phyloP scores from a whole-genome alignment of 2,329 filamentous ascomycete genomes.

The Emericellopsis atlantica region DNA sequence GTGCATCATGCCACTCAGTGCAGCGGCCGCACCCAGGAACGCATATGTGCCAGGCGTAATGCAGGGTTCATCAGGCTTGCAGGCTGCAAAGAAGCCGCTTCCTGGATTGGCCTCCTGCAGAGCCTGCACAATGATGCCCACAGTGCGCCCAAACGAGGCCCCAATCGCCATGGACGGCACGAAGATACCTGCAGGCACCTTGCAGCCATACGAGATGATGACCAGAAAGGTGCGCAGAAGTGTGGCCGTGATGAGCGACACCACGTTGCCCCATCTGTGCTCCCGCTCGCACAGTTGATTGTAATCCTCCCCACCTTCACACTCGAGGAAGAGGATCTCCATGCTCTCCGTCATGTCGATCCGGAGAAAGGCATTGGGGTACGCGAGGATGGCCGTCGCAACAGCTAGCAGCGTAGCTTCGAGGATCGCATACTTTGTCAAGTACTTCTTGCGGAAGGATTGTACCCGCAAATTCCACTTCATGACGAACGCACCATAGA shows the following conservation, averaged over 20 bases:
- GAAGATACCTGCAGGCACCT: conserved; percentile 95
- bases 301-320: conserved; percentile 79
- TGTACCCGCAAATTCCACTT: conserved; percentile 92
- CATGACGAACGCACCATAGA: conserved; percentile 94
- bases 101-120: conserved; percentile 74
- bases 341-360: conserved; percentile 99
- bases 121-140: conserved; percentile 90
- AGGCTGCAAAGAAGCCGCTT: conserved; percentile 77
- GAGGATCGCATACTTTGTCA: conserved; percentile 69
- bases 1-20: conserved; percentile 94
- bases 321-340: conserved; percentile 94
- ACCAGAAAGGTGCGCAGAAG: conserved; percentile 72
- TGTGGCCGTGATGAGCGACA: conserved; percentile 69
- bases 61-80: conserved; percentile 82
- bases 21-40: conserved; percentile 83
- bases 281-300: conserved; percentile 74
- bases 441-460: conserved; percentile 86
- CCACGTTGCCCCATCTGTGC: conserved; percentile 65
- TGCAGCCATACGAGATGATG: conserved; percentile 94
- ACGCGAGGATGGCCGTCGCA: conserved; percentile 83
- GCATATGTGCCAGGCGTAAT: conserved; percentile 97
- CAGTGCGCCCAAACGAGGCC: conserved; percentile 80
- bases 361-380: conserved; percentile 85
- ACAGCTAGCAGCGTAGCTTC: conserved; percentile 78
- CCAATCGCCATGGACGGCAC: conserved; percentile 97